These are phyloP conservation scores for Chrysoporthe cubensis DNA, from an alignment of 2,329 filamentous ascomycete genomes.

Conservation along the genomic window DNA sequence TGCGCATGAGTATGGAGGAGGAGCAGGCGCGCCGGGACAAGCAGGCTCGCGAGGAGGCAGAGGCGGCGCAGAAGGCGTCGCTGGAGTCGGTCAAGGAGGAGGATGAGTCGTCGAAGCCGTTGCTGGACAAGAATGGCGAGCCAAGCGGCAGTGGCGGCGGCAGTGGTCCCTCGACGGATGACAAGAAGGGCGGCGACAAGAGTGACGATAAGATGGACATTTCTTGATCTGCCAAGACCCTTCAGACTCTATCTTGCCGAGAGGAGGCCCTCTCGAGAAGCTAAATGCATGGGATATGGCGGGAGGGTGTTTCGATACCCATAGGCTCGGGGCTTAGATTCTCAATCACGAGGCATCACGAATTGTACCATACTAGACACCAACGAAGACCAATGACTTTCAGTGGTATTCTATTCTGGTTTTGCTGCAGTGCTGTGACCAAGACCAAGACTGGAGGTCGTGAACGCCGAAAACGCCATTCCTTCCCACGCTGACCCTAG, in stretches of 20 bases:
- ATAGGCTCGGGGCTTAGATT: constrained; percentile 9
- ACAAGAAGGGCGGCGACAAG: constrained; percentile 51
- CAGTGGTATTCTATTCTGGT: constrained; percentile 13
- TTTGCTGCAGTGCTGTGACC: constrained; percentile 8
- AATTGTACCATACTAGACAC: constrained; percentile 24
- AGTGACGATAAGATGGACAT: constrained; percentile 85
- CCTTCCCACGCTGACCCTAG: neutral
- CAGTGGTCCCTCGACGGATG: constrained; percentile 44
- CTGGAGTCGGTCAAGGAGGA: constrained; percentile 85
- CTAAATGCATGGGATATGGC: neutral
- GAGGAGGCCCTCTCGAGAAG: neutral
- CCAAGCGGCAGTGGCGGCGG: constrained; percentile 63
- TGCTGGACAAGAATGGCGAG: constrained; percentile 67
- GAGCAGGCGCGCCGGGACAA: constrained; percentile 80
- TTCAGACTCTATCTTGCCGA: constrained; percentile 4
- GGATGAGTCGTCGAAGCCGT: constrained; percentile 65
- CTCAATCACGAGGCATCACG: constrained; percentile 3
- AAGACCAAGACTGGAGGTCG: constrained; percentile 5
- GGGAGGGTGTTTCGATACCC: neutral
- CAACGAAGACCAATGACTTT: constrained; percentile 21
- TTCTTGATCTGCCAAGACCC: constrained; percentile 55
- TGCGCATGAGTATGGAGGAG: constrained; percentile 98
- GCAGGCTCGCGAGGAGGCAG: constrained; percentile 71
- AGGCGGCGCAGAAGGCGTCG: constrained; percentile 73
- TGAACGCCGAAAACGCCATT: constrained; percentile 25